A percentile compares a stretch with the other conserved stretches of the same genome.
phyloP scores from a whole-genome alignment of 805 yeast species.

The Yarrowia sp. region DNA sequence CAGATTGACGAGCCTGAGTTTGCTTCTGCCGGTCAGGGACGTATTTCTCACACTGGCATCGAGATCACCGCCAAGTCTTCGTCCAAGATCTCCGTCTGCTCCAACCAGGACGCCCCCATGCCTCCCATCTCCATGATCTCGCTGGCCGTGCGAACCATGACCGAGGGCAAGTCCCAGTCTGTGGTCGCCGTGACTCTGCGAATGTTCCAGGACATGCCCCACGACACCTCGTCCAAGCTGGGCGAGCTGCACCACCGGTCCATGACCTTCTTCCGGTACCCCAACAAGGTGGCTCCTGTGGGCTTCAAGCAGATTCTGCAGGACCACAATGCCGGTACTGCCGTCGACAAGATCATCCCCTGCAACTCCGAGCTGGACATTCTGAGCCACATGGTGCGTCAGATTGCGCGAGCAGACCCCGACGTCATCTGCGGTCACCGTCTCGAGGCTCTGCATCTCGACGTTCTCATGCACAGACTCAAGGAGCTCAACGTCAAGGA shows the following conservation, averaged over 20 bases:
- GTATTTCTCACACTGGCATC: slow-evolving; percentile 13
- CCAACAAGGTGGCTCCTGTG: slow-evolving; percentile 68
- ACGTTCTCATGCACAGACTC: slow-evolving; percentile 82
- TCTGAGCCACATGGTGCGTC: slow-evolving; percentile 57
- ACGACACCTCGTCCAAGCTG: slow-evolving; percentile 75
- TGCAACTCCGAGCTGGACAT: slow-evolving; percentile 28
- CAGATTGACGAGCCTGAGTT: slow-evolving; percentile 72
- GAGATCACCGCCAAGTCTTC: slow-evolving; percentile 6
- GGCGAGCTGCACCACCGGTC: slow-evolving; percentile 48
- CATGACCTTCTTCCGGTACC: slow-evolving; percentile 80
- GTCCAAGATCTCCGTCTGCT: slow-evolving; percentile 37
- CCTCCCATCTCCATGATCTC: slow-evolving; percentile 80
- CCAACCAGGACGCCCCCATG: slow-evolving; percentile 50
- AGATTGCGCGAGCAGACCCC: slow-evolving; percentile 86
- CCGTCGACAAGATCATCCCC: slow-evolving; percentile 51
- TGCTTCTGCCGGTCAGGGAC: slow-evolving; percentile 25
- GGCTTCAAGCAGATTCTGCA: slow-evolving; percentile 65
- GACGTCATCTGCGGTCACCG: slow-evolving; percentile 90
- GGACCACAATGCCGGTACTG: slow-evolving; percentile 43
- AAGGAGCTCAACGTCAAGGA: slow-evolving; percentile 72
- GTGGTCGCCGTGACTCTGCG: slow-evolving; percentile 83
- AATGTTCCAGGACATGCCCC: slow-evolving; percentile 69
- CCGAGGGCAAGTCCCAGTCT: slow-evolving; percentile 81
- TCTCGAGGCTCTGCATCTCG: slow-evolving; percentile 78
- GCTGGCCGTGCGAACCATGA: slow-evolving; percentile 78